Conservation (phyloP, 2,329 filamentous ascomycete species). For the Tolypocladium cylindrosporum region DNA sequence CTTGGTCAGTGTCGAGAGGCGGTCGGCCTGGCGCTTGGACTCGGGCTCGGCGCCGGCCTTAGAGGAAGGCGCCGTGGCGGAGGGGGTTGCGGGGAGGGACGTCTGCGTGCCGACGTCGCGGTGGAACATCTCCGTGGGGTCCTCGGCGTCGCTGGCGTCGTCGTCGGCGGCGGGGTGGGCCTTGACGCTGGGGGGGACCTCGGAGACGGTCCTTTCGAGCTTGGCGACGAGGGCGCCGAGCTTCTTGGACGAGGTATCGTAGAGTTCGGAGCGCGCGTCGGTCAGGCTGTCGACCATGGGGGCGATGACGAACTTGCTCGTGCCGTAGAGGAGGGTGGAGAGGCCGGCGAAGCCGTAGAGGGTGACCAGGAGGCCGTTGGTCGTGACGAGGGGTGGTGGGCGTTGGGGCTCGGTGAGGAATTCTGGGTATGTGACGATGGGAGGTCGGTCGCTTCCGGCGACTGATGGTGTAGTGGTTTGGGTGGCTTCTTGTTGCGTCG, state of each 20-base stretch:
- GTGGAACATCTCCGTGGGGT: slow-evolving; percentile 72
- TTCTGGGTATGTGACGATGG: slow-evolving; percentile 62
- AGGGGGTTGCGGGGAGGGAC: slow-evolving; percentile 24
- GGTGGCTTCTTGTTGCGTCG: slow-evolving; percentile 3
- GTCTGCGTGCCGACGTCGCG: slow-evolving; percentile 75
- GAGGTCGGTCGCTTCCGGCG: slow-evolving; percentile 34
- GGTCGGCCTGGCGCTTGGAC: slow-evolving; percentile 28
- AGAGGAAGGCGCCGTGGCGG: neutral
- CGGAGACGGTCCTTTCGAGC: slow-evolving; percentile 50
- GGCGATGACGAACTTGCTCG: slow-evolving; percentile 57
- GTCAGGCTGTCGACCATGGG: slow-evolving; percentile 48
- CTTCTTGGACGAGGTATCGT: slow-evolving; percentile 34
- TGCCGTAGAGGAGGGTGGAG: slow-evolving; percentile 58
- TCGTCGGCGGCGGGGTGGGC: slow-evolving; percentile 10
- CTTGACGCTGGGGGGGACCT: slow-evolving; percentile 35
- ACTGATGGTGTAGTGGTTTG: slow-evolving; percentile 13
- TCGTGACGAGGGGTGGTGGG: slow-evolving; percentile 53
- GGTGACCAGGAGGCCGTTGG: slow-evolving; percentile 45
- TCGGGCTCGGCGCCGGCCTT: slow-evolving; percentile 11
- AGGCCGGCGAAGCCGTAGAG: slow-evolving; percentile 47
- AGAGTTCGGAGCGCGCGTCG: slow-evolving; percentile 42
- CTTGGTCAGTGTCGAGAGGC: slow-evolving; percentile 31
- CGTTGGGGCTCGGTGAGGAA: slow-evolving; percentile 49
- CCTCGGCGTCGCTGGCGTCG: slow-evolving; percentile 39
- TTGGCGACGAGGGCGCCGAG: slow-evolving; percentile 36